Base-by-base conservation (phyloP, 192 early-diverging fungal genomes). In the Lobosporangium transversale region DNA sequence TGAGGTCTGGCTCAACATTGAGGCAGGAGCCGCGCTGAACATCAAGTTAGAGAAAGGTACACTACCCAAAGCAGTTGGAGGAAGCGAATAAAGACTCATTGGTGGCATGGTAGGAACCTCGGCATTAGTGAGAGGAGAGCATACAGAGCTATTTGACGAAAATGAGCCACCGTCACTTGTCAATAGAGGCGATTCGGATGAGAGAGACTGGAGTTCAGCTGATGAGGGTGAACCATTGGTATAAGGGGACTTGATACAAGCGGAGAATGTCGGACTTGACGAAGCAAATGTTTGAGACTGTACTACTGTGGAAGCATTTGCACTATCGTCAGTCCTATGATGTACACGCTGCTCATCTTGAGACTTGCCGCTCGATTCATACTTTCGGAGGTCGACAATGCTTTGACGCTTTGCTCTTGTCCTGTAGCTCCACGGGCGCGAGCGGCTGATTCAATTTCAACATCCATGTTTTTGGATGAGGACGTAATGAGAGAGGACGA, bases 171-270 rank as follows among this genome's bases (percentile, higher is more conserved):
- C 43, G 30, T 55, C 53, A 32, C 30, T 57, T 33, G 42, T 56
- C 36, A 67, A 24, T 32, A 52, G 18, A 29, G 73, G 73, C 11
- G 73, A 76, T 29, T 24, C 53, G 18, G 37, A 32, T 4, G 70
- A 54, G n/a, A n/a, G n/a, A 8, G 50, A 51, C 21, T 40, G 49
- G 8, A 70, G 43, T 18, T 56, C 43, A n/a, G 24, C 37, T 1
- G 48, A 21, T 4, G 31, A 43, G 26, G 51, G 48, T 9, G 51
- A 42, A 31, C 35, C 35, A 4, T 30, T 21, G 10, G 33, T 24
- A 42, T n/a, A 8, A 20, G 36, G 0, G 11, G 29, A 14, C 12
- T 53, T 1, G 26, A 11, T 11, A 11, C 12, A 29, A 30, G 24
- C 26, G 32, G 23, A 40, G 5, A 17, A 23, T 2, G 44, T 12